Base-by-base conservation (phyloP, 345 rosid genomes). In the Arabis hirsuta region DNA sequence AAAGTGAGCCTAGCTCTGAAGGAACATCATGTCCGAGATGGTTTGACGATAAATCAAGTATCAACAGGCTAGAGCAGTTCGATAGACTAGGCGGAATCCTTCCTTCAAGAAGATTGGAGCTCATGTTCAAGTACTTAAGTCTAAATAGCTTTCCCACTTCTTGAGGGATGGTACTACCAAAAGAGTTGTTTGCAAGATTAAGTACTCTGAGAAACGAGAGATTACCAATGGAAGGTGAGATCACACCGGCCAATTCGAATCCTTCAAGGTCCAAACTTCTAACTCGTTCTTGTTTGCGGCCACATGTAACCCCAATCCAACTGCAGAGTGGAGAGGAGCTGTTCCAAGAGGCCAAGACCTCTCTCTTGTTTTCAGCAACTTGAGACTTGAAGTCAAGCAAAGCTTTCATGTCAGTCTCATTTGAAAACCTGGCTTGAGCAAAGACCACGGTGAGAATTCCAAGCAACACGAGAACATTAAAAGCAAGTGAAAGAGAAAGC, bases 141-240 rank as follows among this genome's bases (percentile, higher is more conserved):
- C 76, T 76, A 16, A 12, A 24, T 20, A 84, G 67, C 26, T 0
- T 39, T 9, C 61, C 75, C 0, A 76, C 6, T 26, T 81, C 69
- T n/a, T 0, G 58, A 47, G 84, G 67, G 12, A 78, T 79, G 34
- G 0, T 55, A 42, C 50, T 31, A 3, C 14, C 29, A 10, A 81
- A 70, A 46, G 62, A 69, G 59, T 81, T 81, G 31, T 66, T 59
- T 26, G 6, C 54, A 43, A 81, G 81, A 51, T 62, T 13, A 8
- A 73, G 59, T 36, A 2, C 27, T 60, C 71, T 77, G 47, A 81
- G 72, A 57, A 74, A 81, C 3, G 81, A 73, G 52, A 81, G 68
- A 58, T 81, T 81, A 47, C 83, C 83, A 9, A 81, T 65, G 20
- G 74, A 62, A 0, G 81, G 81, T 14, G 79, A 73, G 22, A 81